Percentiles rank a stretch among this genome's conserved stretches.
Conservation (phyloP, 345 rosid genomes). For the Gossypioides kirkii region DNA sequence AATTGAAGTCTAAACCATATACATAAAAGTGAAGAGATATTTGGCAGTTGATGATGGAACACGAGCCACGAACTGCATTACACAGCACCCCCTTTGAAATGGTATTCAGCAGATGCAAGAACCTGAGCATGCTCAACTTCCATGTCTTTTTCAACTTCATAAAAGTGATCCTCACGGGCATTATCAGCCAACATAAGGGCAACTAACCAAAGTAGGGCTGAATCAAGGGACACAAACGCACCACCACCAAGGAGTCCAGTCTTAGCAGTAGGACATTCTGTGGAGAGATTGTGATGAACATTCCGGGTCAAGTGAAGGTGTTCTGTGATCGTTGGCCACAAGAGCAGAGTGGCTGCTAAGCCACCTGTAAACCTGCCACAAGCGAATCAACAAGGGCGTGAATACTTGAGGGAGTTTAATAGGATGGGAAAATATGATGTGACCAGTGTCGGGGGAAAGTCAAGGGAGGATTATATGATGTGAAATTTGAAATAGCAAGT, state of each 20-base stretch:
- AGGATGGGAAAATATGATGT: too few relatives aligned
- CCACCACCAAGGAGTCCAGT: conserved; percentile 88
- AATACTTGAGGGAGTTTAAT: too few relatives aligned
- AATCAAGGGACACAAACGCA: conserved; percentile 77
- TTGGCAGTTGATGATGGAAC: background rate
- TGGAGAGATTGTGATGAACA: conserved; percentile 44
- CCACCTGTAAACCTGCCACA: conserved; percentile 54
- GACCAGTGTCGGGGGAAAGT: background rate
- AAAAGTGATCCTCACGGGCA: conserved; percentile 85
- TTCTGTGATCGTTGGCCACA: conserved; percentile 84
- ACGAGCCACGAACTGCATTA: background rate
- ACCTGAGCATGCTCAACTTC: conserved; percentile 11
- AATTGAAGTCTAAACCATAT: background rate
- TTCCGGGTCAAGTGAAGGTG: conserved; percentile 61
- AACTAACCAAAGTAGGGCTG: conserved; percentile 76
- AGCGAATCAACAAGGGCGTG: background rate
- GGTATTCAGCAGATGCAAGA: background rate
- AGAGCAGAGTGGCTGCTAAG: conserved; percentile 46
- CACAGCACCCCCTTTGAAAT: background rate
- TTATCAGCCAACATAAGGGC: conserved; percentile 76
- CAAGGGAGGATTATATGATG: background rate
- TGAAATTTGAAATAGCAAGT: too few relatives aligned
- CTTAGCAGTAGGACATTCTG: conserved; percentile 75
- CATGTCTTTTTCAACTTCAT: conserved; percentile 33
- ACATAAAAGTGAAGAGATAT: background rate